Percentiles rank a stretch among this genome's conserved stretches.
Conservation (phyloP, 2,329 filamentous ascomycete genomes). For the Monilinia fructicola region DNA sequence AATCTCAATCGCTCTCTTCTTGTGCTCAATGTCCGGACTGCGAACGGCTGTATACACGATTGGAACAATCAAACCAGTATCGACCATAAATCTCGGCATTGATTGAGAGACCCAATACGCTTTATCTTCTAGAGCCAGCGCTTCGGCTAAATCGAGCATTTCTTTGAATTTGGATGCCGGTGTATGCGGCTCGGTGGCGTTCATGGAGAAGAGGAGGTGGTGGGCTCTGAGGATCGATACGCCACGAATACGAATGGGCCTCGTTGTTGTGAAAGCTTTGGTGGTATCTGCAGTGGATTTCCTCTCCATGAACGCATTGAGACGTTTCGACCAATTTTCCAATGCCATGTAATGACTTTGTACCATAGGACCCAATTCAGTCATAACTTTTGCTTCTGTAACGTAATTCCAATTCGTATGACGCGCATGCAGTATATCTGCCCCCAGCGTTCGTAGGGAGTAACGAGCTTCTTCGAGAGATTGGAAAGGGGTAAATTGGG, state of each 20-base stretch:
- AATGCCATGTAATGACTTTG: slow-evolving; percentile 50
- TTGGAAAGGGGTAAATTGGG: slow-evolving; percentile 43
- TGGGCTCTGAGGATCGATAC: slow-evolving; percentile 46
- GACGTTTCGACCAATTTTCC: slow-evolving; percentile 29
- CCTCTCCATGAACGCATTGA: slow-evolving; percentile 28
- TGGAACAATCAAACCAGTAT: slow-evolving; percentile 35
- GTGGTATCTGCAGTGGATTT: neutral
- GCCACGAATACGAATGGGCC: slow-evolving; percentile 45
- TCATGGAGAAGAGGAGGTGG: slow-evolving; percentile 32
- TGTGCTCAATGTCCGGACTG: slow-evolving; percentile 25
- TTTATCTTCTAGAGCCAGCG: slow-evolving; percentile 20
- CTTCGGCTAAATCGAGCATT: slow-evolving; percentile 32
- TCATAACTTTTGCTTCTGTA: slow-evolving; percentile 41
- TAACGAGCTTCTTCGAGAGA: slow-evolving; percentile 55
- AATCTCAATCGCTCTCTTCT: slow-evolving; percentile 30
- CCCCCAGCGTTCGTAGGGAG: slow-evolving; percentile 56
- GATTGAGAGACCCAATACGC: slow-evolving; percentile 2
- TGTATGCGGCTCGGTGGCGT: slow-evolving; percentile 26
- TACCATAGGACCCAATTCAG: slow-evolving; percentile 52
- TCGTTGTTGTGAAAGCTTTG: neutral
- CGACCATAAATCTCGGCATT: slow-evolving; percentile 20
- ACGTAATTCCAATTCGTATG: slow-evolving; percentile 24
- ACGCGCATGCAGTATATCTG: slow-evolving; percentile 57
- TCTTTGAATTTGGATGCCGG: slow-evolving; percentile 31
- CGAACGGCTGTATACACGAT: slow-evolving; percentile 33